These are phyloP conservation scores for Agaricus subrufescens DNA, from an alignment of 768 basidiomycete species.

Conservation along the genomic window DNA sequence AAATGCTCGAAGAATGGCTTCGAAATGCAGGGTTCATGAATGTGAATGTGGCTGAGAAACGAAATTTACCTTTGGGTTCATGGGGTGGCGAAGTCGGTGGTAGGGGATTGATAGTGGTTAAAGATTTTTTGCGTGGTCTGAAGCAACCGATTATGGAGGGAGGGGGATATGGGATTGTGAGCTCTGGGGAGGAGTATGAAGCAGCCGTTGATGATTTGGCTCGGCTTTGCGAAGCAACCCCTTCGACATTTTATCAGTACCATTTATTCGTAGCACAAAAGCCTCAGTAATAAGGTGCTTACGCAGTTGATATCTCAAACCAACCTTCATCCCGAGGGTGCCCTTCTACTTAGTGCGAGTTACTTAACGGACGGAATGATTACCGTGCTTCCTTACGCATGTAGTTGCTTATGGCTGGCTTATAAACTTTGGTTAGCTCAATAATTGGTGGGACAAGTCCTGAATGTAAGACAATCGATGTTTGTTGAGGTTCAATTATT, in stretches of 20 bases:
- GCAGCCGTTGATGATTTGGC: conserved; percentile 2
- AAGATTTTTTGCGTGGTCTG: neutral
- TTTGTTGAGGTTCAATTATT: no score
- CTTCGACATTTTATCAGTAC: neutral
- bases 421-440: no score
- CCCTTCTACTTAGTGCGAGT: no score
- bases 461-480: no score
- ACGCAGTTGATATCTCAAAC: no score
- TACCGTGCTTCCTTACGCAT: no score
- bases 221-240: neutral
- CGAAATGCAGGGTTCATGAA: conserved; percentile 2
- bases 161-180: conserved; percentile 8
- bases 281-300: neutral
- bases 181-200: conserved; percentile 8
- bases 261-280: neutral
- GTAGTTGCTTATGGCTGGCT: no score
- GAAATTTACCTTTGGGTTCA: neutral
- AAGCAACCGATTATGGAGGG: conserved; percentile 3
- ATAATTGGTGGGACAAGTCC: no score
- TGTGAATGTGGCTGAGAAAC: conserved; percentile 3
- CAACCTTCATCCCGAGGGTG: no score
- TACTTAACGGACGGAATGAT: no score
- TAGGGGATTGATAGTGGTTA: neutral
- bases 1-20: neutral
- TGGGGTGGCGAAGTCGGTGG: neutral